Base-by-base conservation (phyloP, 2,329 filamentous ascomycete species). In the Rhynchosporium graminicola region DNA sequence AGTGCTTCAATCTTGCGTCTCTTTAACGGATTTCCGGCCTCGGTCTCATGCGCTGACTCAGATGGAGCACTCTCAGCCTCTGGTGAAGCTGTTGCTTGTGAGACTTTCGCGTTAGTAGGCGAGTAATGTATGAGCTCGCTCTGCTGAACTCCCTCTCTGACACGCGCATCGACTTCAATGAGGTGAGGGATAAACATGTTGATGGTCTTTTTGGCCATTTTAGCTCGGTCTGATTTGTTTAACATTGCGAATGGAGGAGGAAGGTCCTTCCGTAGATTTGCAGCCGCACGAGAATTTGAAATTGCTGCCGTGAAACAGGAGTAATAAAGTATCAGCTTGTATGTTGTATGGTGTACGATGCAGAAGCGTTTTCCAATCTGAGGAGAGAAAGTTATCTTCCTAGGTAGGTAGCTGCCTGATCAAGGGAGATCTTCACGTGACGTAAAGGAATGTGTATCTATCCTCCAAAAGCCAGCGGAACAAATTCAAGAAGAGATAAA, bases 181-280 rank as follows among this genome's bases (percentile, higher is more conserved):
- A 71, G 50, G 38, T 63, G 60, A 9, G 69, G 70, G 12, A 70
- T 64, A 20, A 64, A 50, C 26, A 63, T 63, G 38, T 68, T 66
- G 55, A 71, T 65, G 29, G 69, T 70, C 31, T 68, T 59, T 59
- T 69, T 70, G 26, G 68, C 68, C 7, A 68, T 42, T 26, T 66
- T 68, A 36, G 69, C 65, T 20, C 68, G 67, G 8, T 51, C 51
- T 12, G 40, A 38, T 56, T 68, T 68, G 62, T 63, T 66, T 50
- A 60, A 12, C 55, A 59, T 65, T 28, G 42, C 26, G 38, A 20
- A 20, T 36, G 13, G 20, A 52, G 45, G 3, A 36, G 1, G 33
- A 36, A 6, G 9, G 33, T 6, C 33, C 33, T 6, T 5, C 9
- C 20, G 20, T 20, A 20, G 20, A 20, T 20, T 20, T 20, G 20